phyloP scores from a whole-genome alignment of 1,139 yeast genomes.

The Nematodospora anomalae region DNA sequence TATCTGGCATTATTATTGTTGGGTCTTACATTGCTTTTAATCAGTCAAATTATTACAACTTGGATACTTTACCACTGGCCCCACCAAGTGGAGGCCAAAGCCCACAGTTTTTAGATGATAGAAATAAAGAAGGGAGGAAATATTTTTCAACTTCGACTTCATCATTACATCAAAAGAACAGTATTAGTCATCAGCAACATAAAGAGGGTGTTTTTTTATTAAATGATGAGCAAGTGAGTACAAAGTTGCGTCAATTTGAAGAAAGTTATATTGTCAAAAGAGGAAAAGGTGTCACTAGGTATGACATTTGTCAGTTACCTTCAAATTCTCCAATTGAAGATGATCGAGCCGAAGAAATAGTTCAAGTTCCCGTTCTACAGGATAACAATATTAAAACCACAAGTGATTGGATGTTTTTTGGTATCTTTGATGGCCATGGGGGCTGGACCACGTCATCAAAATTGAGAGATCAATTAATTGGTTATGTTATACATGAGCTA shows the following conservation, averaged over 20 bases:
- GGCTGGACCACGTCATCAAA: slow-evolving; percentile 93
- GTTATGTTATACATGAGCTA: slow-evolving; percentile 74
- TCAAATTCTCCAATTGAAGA: slow-evolving; percentile 95
- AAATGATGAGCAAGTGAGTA: slow-evolving; percentile 73
- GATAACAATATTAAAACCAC: slow-evolving; percentile 52
- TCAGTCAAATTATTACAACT: slow-evolving; percentile 43
- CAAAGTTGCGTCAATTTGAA: slow-evolving; percentile 68
- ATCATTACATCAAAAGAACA: slow-evolving; percentile 39
- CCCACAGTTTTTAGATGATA: slow-evolving; percentile 19
- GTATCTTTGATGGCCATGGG: slow-evolving; percentile 95
- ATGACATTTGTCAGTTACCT: slow-evolving; percentile 87
- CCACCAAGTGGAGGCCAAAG: slow-evolving; percentile 13
- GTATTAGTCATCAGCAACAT: slow-evolving; percentile 45
- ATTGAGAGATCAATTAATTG: slow-evolving; percentile 75
- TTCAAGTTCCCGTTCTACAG: slow-evolving; percentile 72
- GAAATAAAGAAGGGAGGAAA: slow-evolving; percentile 15
- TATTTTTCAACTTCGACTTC: slow-evolving; percentile 48
- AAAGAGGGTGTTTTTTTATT: slow-evolving; percentile 49
- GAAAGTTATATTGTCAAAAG: slow-evolving; percentile 80
- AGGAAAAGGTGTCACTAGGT: slow-evolving; percentile 88
- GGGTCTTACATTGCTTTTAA: slow-evolving; percentile 46
- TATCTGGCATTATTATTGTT: slow-evolving; percentile 47
- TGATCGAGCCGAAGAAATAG: slow-evolving; percentile 82
- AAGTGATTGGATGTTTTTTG: slow-evolving; percentile 94
- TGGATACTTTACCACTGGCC: slow-evolving; percentile 38